A percentile compares a stretch with the other conserved stretches of the same genome.
Evolutionary conservation across 768 basidiomycete genomes (phyloP).

Genomic region (Dacryopinax primogenitus): DNA sequence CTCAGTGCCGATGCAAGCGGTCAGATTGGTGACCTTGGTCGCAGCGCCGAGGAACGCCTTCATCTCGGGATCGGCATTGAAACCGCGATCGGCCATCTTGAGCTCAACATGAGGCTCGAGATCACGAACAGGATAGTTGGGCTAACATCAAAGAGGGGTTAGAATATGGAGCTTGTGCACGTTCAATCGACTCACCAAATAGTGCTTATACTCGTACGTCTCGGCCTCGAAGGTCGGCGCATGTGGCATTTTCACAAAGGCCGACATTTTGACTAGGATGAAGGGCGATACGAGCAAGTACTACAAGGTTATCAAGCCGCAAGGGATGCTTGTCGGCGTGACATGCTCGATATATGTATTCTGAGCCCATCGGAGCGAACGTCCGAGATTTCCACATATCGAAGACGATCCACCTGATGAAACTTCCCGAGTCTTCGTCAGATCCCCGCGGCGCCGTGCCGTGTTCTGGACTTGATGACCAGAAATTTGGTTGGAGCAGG

Average conservation of each 20-base stretch:
- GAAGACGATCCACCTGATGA: not conserved
- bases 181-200: not conserved
- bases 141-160: not conserved
- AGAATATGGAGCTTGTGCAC: not conserved
- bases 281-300: not conserved
- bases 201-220: not conserved
- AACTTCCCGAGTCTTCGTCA: not conserved
- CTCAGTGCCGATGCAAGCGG: slow-evolving; percentile 1
- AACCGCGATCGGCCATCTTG: not conserved
- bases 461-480: not conserved
- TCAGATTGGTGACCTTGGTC: not conserved
- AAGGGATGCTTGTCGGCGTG: not conserved
- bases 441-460: not conserved
- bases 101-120: not conserved
- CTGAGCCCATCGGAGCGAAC: not conserved
- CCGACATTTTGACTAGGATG: not conserved
- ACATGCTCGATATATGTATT: not conserved
- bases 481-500: not conserved
- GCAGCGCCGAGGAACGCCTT: slow-evolving; percentile 1
- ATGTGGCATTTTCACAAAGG: not conserved
- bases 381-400: not conserved
- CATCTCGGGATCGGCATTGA: not conserved
- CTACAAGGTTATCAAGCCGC: not conserved
- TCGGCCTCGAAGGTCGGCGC: not conserved
- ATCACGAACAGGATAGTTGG: not conserved